phyloP scores from a whole-genome alignment of 1,284 basidiomycete genomes.

The Cryptococcus sp. region DNA sequence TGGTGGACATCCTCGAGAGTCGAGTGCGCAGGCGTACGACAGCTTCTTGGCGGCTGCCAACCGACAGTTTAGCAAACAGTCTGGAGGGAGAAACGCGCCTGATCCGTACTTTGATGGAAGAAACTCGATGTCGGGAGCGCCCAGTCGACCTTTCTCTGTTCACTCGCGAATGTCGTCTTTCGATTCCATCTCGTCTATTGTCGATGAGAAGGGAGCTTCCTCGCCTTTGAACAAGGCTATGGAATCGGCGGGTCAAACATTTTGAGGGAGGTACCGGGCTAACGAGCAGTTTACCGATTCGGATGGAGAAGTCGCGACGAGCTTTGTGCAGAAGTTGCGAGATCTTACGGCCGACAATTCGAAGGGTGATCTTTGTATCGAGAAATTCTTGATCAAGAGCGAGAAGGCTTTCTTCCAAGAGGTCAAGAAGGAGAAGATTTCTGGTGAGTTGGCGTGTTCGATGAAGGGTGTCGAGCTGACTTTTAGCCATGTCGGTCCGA shows the following conservation, averaged over 20 bases:
- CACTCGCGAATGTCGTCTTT: conserved; percentile 74
- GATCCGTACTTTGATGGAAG: conserved; percentile 72
- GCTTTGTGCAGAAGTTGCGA: conserved; percentile 80
- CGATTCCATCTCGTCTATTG: conserved; percentile 80
- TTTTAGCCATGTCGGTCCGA: conserved; percentile 38
- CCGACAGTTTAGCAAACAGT: conserved; percentile 68
- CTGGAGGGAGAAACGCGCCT: conserved; percentile 56
- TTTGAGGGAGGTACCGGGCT: conserved; percentile 7
- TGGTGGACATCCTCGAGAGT: conserved; percentile 28
- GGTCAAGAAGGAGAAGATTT: conserved; percentile 76
- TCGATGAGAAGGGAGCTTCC: conserved; percentile 72
- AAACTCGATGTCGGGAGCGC: conserved; percentile 43
- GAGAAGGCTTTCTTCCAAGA: conserved; percentile 88
- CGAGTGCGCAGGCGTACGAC: conserved; percentile 54
- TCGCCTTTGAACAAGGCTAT: conserved; percentile 89
- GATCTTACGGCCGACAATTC: conserved; percentile 75
- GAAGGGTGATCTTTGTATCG: conserved; percentile 82
- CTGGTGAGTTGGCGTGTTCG: conserved; percentile 16
- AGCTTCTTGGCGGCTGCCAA: conserved; percentile 81
- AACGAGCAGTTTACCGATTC: conserved; percentile 72
- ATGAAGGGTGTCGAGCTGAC: background rate
- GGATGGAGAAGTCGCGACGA: conserved; percentile 80
- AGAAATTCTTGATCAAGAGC: conserved; percentile 79
- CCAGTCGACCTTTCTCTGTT: conserved; percentile 66
- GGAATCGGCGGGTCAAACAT: conserved; percentile 58